phyloP scores from a whole-genome alignment of 371 early-diverging fungal species.

The Mortierella polycephala region DNA sequence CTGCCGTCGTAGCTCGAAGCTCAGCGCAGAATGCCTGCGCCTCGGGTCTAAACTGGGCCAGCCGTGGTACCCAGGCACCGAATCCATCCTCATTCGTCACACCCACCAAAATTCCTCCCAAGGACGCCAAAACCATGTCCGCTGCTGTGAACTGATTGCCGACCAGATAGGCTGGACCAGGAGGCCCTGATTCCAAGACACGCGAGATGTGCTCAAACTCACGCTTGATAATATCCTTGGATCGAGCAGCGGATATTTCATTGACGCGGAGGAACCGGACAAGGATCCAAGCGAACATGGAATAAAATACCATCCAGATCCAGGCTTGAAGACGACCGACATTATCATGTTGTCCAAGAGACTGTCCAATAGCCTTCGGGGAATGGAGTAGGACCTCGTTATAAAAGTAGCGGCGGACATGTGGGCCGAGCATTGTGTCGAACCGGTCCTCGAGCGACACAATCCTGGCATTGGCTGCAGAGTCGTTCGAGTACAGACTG shows the following conservation, averaged over 20 bases:
- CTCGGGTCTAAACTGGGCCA: slow-evolving; percentile 17
- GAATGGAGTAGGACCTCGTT: slow-evolving; percentile 27
- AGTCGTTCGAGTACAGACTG: slow-evolving; percentile 36
- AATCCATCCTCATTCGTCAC: slow-evolving; percentile 36
- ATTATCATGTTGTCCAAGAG: slow-evolving; percentile 32
- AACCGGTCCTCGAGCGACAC: slow-evolving; percentile 40
- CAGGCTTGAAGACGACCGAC: slow-evolving; percentile 31
- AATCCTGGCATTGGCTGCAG: slow-evolving; percentile 38
- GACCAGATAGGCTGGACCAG: slow-evolving; percentile 29
- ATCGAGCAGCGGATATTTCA: slow-evolving; percentile 19
- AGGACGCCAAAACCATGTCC: slow-evolving; percentile 35
- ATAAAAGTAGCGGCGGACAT: slow-evolving; percentile 33
- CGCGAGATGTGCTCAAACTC: slow-evolving; percentile 49
- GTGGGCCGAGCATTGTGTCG: slow-evolving; percentile 32
- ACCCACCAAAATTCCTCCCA: slow-evolving; percentile 21
- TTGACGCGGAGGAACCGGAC: slow-evolving; percentile 15
- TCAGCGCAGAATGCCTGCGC: slow-evolving; percentile 28
- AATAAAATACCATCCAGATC: slow-evolving; percentile 33
- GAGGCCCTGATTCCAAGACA: slow-evolving; percentile 30
- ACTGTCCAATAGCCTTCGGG: slow-evolving; percentile 25
- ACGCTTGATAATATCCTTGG: slow-evolving; percentile 36
- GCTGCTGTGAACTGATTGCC: slow-evolving; percentile 48
- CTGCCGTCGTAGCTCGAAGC: slow-evolving; percentile 39
- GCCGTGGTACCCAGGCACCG: slow-evolving; percentile 37
- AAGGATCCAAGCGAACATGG: slow-evolving; percentile 14